Evolutionary conservation across 2,329 filamentous ascomycete genomes (phyloP).

Genomic region (Sarocladium oryzae): DNA sequence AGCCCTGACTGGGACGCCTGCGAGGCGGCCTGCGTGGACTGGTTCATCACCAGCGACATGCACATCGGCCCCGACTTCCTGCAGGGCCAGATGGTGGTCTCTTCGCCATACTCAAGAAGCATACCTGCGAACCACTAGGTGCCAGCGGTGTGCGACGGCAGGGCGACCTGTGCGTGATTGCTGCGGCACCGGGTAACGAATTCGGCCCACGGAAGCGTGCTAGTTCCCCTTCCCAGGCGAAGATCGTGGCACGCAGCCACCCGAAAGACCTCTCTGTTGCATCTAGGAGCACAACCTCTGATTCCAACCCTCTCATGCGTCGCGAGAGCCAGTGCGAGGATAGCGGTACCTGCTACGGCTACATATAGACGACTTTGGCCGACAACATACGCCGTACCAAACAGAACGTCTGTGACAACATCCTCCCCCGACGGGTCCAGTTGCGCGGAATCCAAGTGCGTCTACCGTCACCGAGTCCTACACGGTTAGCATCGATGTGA

Average conservation of each 20-base stretch:
- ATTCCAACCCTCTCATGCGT: not conserved
- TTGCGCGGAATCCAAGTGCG: not conserved
- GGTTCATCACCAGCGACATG: not conserved
- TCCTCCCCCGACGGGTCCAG: not conserved
- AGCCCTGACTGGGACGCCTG: not conserved
- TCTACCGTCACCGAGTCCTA: too few relatives aligned
- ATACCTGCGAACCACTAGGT: too few relatives aligned
- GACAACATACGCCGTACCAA: not conserved
- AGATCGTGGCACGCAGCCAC: not conserved
- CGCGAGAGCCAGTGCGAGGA: not conserved
- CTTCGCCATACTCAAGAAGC: too few relatives aligned
- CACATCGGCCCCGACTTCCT: not conserved
- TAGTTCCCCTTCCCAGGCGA: not conserved
- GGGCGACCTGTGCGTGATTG: too few relatives aligned
- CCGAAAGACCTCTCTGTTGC: not conserved
- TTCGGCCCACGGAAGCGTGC: too few relatives aligned
- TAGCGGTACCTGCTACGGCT: not conserved
- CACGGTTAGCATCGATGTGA: too few relatives aligned
- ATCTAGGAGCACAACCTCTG: not conserved
- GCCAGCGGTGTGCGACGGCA: not conserved
- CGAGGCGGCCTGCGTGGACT: not conserved
- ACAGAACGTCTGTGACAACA: not conserved
- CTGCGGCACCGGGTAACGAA: too few relatives aligned
- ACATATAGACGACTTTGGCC: not conserved
- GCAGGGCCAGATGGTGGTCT: not conserved